Evolutionary conservation across 2,329 filamentous ascomycete genomes (phyloP).

Genomic region (Colletotrichum phormii): DNA sequence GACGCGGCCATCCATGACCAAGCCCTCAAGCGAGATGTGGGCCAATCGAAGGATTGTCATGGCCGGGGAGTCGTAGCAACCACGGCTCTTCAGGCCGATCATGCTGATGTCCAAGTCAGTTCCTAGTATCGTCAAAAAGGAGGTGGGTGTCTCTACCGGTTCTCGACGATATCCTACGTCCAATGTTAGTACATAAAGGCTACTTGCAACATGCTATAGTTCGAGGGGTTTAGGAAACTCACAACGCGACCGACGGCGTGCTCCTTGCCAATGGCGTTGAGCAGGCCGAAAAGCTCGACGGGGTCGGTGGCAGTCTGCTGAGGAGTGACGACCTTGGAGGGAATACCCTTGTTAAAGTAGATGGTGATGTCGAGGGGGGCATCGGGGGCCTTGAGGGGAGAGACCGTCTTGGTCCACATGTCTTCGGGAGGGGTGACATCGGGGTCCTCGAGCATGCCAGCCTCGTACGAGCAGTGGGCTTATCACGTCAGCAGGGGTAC

Average conservation of each 20-base stretch:
- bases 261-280: conserved; percentile 72
- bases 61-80: conserved; percentile 66
- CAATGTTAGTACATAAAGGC: background rate
- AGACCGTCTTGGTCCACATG: conserved; percentile 74
- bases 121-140: background rate
- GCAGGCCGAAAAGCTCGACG: conserved; percentile 72
- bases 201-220: background rate
- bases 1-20: conserved; percentile 67
- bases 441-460: conserved; percentile 72
- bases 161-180: conserved; percentile 56
- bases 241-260: conserved; percentile 78
- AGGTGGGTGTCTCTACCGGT: conserved; percentile 38
- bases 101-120: conserved; percentile 11
- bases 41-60: conserved; percentile 43
- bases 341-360: conserved; percentile 75
- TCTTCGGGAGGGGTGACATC: conserved; percentile 71
- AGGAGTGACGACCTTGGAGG: conserved; percentile 70
- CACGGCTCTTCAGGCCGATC: conserved; percentile 52
- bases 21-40: conserved; percentile 64
- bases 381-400: conserved; percentile 71
- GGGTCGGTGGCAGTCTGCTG: conserved; percentile 70
- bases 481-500: conserved; percentile 8
- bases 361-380: conserved; percentile 73
- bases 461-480: conserved; percentile 2
- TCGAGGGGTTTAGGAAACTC: conserved; percentile 54